Evolutionary conservation across 495 filamentous ascomycete genomes (phyloP).

Genomic region (Penicillium lividum): DNA sequence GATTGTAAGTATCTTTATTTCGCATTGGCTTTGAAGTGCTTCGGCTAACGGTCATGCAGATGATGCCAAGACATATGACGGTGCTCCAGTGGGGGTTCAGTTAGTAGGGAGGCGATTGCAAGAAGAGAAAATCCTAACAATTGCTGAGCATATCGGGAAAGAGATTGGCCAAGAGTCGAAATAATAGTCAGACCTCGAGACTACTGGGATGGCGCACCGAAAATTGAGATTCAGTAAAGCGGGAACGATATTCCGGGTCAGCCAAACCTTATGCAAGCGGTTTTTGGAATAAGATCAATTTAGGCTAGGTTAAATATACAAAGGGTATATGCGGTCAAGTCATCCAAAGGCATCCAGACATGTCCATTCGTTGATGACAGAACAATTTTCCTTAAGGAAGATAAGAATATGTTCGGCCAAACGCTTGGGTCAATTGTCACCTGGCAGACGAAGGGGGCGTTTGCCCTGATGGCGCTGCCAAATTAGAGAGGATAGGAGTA

Average conservation of each 20-base stretch:
- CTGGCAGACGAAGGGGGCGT: constrained; percentile 28
- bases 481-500: constrained; percentile 29
- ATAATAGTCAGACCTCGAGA: not conserved
- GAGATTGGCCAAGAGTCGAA: constrained; percentile 15
- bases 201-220: not conserved
- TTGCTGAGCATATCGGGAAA: constrained; percentile 40
- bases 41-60: constrained; percentile 35
- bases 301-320: constrained; percentile 1
- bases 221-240: not conserved
- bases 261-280: not conserved
- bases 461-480: constrained; percentile 27
- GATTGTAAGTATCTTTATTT: constrained; percentile 46
- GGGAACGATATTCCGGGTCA: not conserved
- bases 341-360: not conserved
- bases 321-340: constrained; percentile 1
- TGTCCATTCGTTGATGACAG: not conserved
- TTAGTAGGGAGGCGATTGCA: constrained; percentile 51
- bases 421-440: not conserved
- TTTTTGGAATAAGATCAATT: not conserved
- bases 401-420: not conserved
- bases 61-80: constrained; percentile 54
- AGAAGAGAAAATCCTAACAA: constrained; percentile 54
- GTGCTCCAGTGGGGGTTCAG: constrained; percentile 56
- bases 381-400: not conserved
- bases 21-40: not conserved